Evolutionary conservation across 768 basidiomycete genomes (phyloP).

Genomic region (Dioszegia crocea): DNA sequence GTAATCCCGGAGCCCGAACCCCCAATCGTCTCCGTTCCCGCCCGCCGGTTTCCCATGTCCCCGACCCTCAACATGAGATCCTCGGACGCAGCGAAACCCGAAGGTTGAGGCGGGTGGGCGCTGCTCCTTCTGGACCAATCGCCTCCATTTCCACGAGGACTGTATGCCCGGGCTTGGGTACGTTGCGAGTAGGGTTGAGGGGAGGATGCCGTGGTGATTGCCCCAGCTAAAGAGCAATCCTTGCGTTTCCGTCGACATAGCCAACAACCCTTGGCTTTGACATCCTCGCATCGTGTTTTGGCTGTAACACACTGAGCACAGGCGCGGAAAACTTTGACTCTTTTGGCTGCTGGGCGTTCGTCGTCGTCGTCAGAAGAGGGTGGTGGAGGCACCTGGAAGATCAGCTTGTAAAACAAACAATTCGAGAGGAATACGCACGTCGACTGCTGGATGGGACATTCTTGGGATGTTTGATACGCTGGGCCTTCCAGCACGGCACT

Average conservation of each 20-base stretch:
- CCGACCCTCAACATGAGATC: too few relatives aligned
- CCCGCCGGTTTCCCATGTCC: neutral
- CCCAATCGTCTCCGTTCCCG: neutral
- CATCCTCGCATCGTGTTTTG: slow-evolving; percentile 30
- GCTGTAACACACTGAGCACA: slow-evolving; percentile 20
- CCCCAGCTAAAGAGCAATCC: slow-evolving; percentile 15
- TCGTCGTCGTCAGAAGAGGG: neutral
- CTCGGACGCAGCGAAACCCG: too few relatives aligned
- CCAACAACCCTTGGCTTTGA: slow-evolving; percentile 17
- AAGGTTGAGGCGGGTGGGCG: neutral
- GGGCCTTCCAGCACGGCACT: too few relatives aligned
- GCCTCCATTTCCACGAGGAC: neutral
- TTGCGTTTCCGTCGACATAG: slow-evolving; percentile 19
- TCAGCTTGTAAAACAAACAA: neutral
- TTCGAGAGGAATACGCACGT: too few relatives aligned
- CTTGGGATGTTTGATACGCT: too few relatives aligned
- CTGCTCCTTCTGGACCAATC: neutral
- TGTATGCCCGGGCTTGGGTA: too few relatives aligned
- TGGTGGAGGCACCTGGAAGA: neutral
- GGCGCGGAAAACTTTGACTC: slow-evolving; percentile 19
- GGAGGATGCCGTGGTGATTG: neutral
- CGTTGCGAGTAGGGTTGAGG: neutral
- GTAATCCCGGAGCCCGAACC: too few relatives aligned
- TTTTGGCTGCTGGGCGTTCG: neutral
- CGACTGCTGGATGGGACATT: too few relatives aligned